A percentile compares a stretch with the other conserved stretches of the same genome.
Evolutionary conservation across 352 stramenopile species (phyloP).

Genomic region (Globisporangium sylvaticum): DNA sequence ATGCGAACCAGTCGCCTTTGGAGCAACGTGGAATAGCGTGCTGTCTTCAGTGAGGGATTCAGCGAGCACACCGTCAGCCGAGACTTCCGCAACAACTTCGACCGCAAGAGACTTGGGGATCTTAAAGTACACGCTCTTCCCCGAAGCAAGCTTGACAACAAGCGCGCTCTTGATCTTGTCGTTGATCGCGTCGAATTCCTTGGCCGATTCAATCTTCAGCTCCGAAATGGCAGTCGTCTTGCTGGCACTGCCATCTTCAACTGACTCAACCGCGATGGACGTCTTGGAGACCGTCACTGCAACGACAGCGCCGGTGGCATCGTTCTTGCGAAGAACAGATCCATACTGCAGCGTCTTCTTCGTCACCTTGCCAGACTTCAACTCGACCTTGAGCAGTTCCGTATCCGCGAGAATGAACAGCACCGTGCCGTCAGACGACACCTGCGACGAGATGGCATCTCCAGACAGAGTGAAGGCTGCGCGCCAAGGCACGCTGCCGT

Average conservation of each 20-base stretch:
- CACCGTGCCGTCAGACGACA: slow-evolving; percentile 42
- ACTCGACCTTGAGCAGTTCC: slow-evolving; percentile 39
- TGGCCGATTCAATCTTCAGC: slow-evolving; percentile 15
- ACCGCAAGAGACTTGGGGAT: slow-evolving; percentile 36
- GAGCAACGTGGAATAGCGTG: slow-evolving; percentile 50
- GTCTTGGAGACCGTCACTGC: slow-evolving; percentile 13
- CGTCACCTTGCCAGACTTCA: slow-evolving; percentile 22
- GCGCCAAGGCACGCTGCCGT: slow-evolving; percentile 44
- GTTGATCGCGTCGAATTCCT: slow-evolving; percentile 40
- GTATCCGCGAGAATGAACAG: slow-evolving; percentile 46
- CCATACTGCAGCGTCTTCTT: slow-evolving; percentile 7
- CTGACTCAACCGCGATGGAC: slow-evolving; percentile 12
- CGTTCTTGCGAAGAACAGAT: slow-evolving; percentile 18
- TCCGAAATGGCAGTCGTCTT: slow-evolving; percentile 10
- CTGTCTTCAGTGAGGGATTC: slow-evolving; percentile 55
- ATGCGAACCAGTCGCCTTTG: slow-evolving; percentile 18
- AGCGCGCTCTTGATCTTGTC: slow-evolving; percentile 36
- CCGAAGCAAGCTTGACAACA: slow-evolving; percentile 44
- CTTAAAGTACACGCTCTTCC: slow-evolving; percentile 57
- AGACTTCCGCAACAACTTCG: slow-evolving; percentile 36
- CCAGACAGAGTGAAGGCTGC: slow-evolving; percentile 30
- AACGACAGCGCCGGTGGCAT: slow-evolving; percentile 14
- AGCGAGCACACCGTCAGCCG: slow-evolving; percentile 35
- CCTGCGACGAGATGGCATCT: slow-evolving; percentile 29
- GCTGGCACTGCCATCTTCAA: slow-evolving; percentile 10